Evolutionary conservation across 2,329 filamentous ascomycete species (phyloP).

Genomic region (Pseudogymnoascus sp.): DNA sequence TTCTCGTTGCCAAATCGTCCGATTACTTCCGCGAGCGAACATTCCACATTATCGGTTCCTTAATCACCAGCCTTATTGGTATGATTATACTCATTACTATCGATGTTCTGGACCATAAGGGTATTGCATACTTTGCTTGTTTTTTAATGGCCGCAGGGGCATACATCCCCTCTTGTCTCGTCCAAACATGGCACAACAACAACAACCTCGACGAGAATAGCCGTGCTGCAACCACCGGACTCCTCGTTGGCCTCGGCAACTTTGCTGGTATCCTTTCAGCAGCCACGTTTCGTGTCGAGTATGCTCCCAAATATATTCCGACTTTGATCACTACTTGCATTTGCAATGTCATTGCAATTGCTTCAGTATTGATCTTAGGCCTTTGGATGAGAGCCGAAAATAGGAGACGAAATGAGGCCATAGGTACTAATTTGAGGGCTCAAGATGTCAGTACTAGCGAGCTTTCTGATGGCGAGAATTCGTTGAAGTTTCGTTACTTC

Average conservation of each 20-base stretch:
- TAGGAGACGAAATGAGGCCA: slow-evolving; percentile 31
- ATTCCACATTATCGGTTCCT: slow-evolving; percentile 36
- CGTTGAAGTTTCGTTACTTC: slow-evolving; percentile 33
- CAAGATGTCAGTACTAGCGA: slow-evolving; percentile 34
- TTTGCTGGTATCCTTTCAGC: slow-evolving; percentile 39
- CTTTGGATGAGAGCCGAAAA: slow-evolving; percentile 42
- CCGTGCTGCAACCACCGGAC: slow-evolving; percentile 40
- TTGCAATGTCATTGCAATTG: slow-evolving; percentile 37
- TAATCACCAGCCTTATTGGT: slow-evolving; percentile 35
- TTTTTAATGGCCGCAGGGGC: slow-evolving; percentile 40
- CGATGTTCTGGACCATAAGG: slow-evolving; percentile 35
- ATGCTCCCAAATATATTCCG: slow-evolving; percentile 42
- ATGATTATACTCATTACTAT: slow-evolving; percentile 39
- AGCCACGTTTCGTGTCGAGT: slow-evolving; percentile 40
- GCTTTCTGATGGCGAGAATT: slow-evolving; percentile 33
- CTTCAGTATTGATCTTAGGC: slow-evolving; percentile 32
- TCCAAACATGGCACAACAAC: slow-evolving; percentile 46
- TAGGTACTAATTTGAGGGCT: slow-evolving; percentile 30
- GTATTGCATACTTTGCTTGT: slow-evolving; percentile 42
- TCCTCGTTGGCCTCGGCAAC: slow-evolving; percentile 42
- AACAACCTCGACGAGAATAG: slow-evolving; percentile 44
- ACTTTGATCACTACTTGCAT: slow-evolving; percentile 38
- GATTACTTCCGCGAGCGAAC: slow-evolving; percentile 40
- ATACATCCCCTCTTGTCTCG: slow-evolving; percentile 41
- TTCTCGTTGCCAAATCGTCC: slow-evolving; percentile 37